A percentile compares a stretch with the other conserved stretches of the same genome.
These are phyloP conservation scores for Debaryomyces subglobosus DNA, from an alignment of 1,139 yeast species.

Conservation along the genomic window DNA sequence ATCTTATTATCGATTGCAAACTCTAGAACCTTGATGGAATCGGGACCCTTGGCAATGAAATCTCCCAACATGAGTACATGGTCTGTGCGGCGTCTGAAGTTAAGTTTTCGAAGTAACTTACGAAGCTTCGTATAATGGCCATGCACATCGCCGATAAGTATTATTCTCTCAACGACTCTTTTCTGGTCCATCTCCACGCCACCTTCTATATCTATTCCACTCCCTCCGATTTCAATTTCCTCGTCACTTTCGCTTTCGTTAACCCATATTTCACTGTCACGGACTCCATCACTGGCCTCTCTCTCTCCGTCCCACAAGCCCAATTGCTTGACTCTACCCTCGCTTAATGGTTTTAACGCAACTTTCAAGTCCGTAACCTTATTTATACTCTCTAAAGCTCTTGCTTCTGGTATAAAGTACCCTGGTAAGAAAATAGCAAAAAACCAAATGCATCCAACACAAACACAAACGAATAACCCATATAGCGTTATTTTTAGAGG, in stretches of 20 bases:
- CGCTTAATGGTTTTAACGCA: constrained; percentile 27
- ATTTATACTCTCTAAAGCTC: constrained; percentile 28
- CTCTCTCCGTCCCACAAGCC: constrained; percentile 15
- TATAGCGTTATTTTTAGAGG: constrained; percentile 14
- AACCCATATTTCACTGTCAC: background rate
- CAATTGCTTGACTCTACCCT: constrained; percentile 18
- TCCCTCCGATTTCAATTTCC: constrained; percentile 9
- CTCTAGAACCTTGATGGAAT: constrained; percentile 69
- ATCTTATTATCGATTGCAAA: constrained; percentile 61
- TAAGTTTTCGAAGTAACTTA: constrained; percentile 49
- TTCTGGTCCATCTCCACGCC: constrained; percentile 3
- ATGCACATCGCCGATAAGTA: constrained; percentile 87
- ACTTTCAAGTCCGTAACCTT: constrained; percentile 30
- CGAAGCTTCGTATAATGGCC: constrained; percentile 66
- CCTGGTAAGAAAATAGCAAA: constrained; percentile 39
- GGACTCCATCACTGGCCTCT: background rate
- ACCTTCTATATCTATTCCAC: background rate
- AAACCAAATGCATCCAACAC: constrained; percentile 20
- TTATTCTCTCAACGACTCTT: constrained; percentile 43
- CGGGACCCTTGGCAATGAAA: constrained; percentile 82
- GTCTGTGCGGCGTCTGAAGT: constrained; percentile 52
- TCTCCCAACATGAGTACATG: constrained; percentile 80
- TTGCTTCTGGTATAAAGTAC: constrained; percentile 38
- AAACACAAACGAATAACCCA: background rate
- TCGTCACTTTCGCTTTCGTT: constrained; percentile 9